A percentile compares a stretch with the other conserved stretches of the same genome.
These are phyloP conservation scores for Gnomoniopsis smithogilvyi DNA, from an alignment of 2,329 filamentous ascomycete genomes.

Conservation along the genomic window DNA sequence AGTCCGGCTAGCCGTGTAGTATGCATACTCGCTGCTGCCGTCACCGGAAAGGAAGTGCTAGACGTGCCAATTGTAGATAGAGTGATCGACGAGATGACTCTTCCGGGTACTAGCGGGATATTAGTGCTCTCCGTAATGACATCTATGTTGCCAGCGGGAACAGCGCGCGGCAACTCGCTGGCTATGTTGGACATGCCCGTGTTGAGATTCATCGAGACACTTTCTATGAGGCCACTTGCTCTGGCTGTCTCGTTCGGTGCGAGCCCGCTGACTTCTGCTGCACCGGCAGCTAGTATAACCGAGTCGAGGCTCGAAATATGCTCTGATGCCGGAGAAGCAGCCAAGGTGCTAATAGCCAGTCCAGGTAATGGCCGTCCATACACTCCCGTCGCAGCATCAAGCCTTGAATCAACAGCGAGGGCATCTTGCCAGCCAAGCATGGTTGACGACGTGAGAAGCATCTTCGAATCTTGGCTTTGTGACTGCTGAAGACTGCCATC, in stretches of 20 bases:
- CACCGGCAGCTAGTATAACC: neutral
- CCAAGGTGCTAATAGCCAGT: neutral
- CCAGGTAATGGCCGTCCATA: neutral
- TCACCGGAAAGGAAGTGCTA: neutral
- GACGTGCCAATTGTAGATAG: neutral
- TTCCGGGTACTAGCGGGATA: neutral
- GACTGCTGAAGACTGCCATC: constrained; percentile 26
- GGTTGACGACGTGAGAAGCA: neutral
- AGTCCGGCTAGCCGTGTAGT: neutral
- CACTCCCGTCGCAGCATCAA: neutral
- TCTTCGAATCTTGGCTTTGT: neutral
- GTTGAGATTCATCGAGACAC: constrained; percentile 3
- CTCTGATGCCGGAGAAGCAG: neutral
- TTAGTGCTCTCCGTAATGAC: neutral
- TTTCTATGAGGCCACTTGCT: constrained; percentile 1
- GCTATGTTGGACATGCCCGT: constrained; percentile 6
- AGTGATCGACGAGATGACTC: neutral
- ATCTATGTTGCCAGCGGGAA: neutral
- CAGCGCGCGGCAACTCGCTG: neutral
- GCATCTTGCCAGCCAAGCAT: neutral
- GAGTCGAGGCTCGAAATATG: neutral
- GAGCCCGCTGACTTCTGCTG: neutral
- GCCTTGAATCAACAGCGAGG: neutral
- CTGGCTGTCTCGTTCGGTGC: neutral
- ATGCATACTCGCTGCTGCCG: neutral